Conservation (phyloP, 164 flowering plant species). For the Chimonanthus salicifolius region DNA sequence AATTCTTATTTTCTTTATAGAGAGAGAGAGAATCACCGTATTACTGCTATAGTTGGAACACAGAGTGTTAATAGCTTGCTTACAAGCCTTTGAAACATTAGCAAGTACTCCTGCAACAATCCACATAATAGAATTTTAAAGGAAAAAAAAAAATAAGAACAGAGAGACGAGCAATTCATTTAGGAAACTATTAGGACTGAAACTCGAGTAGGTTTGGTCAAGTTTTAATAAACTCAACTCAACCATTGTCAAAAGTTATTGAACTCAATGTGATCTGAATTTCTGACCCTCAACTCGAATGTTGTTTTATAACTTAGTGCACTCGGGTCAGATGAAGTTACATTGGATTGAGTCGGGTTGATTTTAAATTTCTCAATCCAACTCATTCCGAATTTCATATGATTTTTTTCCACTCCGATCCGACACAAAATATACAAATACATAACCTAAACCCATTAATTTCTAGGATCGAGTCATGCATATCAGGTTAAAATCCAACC, state of each 20-base stretch:
- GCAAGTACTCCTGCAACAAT: slow-evolving; percentile 6
- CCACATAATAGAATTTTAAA: not conserved
- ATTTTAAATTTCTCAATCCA: not conserved
- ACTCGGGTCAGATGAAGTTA: not conserved
- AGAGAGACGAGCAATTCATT: too few species aligned
- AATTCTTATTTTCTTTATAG: too few species aligned
- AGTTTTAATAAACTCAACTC: not conserved
- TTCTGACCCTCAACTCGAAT: too few species aligned
- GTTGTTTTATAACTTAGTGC: not conserved
- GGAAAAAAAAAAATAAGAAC: too few species aligned
- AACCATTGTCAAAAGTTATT: too few species aligned
- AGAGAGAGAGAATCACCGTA: slow-evolving; percentile 7
- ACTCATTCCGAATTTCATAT: too few species aligned
- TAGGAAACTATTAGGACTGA: too few species aligned
- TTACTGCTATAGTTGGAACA: slow-evolving; percentile 11
- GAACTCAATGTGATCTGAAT: too few species aligned
- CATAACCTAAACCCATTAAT: too few species aligned
- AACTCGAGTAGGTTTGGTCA: too few species aligned
- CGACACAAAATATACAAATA: too few species aligned
- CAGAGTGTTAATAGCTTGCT: slow-evolving; percentile 7
- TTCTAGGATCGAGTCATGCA: not conserved
- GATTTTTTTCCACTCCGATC: not conserved
- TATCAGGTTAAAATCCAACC: not conserved
- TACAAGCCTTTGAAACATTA: slow-evolving; percentile 10
- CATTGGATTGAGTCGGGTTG: not conserved